Base-by-base conservation (phyloP, 2,329 filamentous ascomycete genomes). In the Aspergillus sp. region DNA sequence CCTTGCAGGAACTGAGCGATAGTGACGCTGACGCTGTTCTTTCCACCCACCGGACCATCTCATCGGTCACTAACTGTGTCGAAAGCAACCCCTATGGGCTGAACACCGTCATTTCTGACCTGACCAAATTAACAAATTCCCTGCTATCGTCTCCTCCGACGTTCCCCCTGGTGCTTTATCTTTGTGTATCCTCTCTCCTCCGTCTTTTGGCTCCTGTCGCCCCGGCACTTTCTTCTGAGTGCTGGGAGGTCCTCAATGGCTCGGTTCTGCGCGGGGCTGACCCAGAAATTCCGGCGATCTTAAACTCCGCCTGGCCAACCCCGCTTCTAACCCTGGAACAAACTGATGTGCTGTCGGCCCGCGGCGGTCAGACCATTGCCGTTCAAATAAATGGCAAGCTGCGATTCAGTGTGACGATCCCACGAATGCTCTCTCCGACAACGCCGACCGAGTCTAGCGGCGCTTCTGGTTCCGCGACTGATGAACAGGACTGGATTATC, bases 301-400 rank as follows among this genome's bases (percentile, higher is more conserved):
- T 78, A 40, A 59, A 65, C 1, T 61, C 63, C 6, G 58, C 68
- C 1, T 93, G 88, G 70, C 87, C 86, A 0, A 59, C 69, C 3
- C 50, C 60, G 1, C 58, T 70, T n/a, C 59, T 73, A 12, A 62
- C 59, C 5, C 35, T 58, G 1, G 52, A 64, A 27, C 60, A 71
- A 48, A 62, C 58, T 10, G 74, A 38, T 54, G 74, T 43, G 60
- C 72, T 51, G 58, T 78, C 51, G 63, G 83, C 52, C 68, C 76
- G 54, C 66, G 75, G 42, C 65, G 75, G 40, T 61, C 73, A 50
- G 71, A 66, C 50, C 67, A 76, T 61, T 5, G 84, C 84, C 0
- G 82, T 95, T 11, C 85, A 90, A 58, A 68, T 94, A 48, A 89
- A 94, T 58, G 88, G 89, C n/a, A 90, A 85, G 64, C 66, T 87